These are phyloP conservation scores for Favolaschia claudopus DNA, from an alignment of 768 basidiomycete genomes.

Conservation along the genomic window DNA sequence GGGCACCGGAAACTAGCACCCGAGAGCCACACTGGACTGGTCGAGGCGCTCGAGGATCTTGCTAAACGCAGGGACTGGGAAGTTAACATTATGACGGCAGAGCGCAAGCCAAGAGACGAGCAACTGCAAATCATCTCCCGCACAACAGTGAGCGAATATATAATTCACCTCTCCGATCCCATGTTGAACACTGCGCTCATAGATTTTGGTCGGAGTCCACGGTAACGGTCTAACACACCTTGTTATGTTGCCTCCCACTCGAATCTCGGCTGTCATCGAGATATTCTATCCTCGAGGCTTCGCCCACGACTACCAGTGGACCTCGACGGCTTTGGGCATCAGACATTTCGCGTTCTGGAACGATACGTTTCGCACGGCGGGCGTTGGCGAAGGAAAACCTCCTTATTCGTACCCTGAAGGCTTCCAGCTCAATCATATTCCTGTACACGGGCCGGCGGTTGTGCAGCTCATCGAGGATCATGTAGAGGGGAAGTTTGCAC, in stretches of 20 bases:
- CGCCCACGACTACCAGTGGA: conserved; percentile 89
- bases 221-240: conserved; percentile 86
- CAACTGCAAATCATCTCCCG: conserved; percentile 70
- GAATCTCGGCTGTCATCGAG: conserved; percentile 80
- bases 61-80: conserved; percentile 61
- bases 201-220: conserved; percentile 77
- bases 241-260: conserved; percentile 80
- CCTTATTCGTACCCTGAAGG: conserved; percentile 75
- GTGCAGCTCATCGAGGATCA: conserved; percentile 77
- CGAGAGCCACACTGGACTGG: conserved; percentile 62
- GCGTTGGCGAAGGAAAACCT: conserved; percentile 40
- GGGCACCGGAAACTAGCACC: conserved; percentile 57
- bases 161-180: too few species aligned
- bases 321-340: conserved; percentile 72
- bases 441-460: conserved; percentile 71
- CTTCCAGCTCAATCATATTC: conserved; percentile 80
- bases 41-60: conserved; percentile 58
- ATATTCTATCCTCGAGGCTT: conserved; percentile 84
- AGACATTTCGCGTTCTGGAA: conserved; percentile 83
- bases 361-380: conserved; percentile 62
- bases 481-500: too few species aligned
- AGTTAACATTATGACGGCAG: conserved; percentile 65
- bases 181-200: neutral
- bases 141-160: conserved; percentile 78
- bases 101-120: conserved; percentile 74